Evolutionary conservation across 139 green algal species (phyloP).

Genomic region (Eudorina sp.): DNA sequence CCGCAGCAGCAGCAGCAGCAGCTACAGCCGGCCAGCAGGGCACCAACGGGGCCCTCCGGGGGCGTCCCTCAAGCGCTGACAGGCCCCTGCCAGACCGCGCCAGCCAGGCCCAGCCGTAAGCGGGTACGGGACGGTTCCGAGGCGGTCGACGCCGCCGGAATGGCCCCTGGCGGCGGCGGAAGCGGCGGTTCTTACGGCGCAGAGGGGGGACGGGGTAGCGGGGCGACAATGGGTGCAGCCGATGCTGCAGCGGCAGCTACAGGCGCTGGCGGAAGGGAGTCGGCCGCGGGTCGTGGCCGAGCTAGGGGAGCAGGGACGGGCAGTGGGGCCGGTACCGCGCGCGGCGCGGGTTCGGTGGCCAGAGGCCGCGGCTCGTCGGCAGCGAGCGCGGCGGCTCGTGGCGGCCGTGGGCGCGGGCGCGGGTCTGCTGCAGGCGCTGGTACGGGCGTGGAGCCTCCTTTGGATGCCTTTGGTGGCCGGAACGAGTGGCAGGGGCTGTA

Average conservation of each 20-base stretch:
- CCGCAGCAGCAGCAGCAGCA: no score
- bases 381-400: background rate
- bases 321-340: background rate
- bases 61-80: no score
- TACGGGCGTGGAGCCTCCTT: background rate
- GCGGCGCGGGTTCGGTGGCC: no score
- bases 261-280: no score
- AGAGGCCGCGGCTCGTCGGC: no score
- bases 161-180: background rate
- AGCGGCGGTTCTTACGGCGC: no score
- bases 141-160: no score
- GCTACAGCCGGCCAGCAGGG: no score
- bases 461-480: constrained; percentile 23
- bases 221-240: background rate
- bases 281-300: background rate
- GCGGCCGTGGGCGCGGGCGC: background rate
- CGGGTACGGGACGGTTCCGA: no score
- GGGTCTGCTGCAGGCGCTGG: background rate
- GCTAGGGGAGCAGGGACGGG: background rate
- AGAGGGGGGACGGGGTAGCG: background rate
- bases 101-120: no score
- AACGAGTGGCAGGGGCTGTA: constrained; percentile 33
- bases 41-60: no score
- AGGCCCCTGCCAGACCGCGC: no score
- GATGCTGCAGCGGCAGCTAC: background rate